phyloP scores from a whole-genome alignment of 495 filamentous ascomycete species.

The Diplogelasinospora grovesii region DNA sequence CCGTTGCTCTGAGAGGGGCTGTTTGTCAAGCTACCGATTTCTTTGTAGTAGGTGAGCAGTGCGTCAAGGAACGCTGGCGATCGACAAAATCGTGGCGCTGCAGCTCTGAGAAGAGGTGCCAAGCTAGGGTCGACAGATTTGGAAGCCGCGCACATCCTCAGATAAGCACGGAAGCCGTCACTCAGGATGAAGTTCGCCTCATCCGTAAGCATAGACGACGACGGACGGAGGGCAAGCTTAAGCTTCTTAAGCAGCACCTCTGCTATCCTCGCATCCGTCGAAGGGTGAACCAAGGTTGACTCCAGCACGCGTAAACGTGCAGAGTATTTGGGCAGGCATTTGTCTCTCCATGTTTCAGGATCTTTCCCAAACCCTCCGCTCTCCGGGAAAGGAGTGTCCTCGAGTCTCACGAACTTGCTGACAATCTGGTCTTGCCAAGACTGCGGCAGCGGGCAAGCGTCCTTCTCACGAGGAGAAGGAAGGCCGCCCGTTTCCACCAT shows the following conservation, averaged over 20 bases:
- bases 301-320: constrained; percentile 45
- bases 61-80: constrained; percentile 63
- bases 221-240: constrained; percentile 50
- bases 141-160: constrained; percentile 42
- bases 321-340: constrained; percentile 50
- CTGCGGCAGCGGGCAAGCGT: constrained; percentile 54
- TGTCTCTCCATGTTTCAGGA: constrained; percentile 47
- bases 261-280: constrained; percentile 47
- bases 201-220: constrained; percentile 45
- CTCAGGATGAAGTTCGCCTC: constrained; percentile 53
- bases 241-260: constrained; percentile 50
- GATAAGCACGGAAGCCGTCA: constrained; percentile 48
- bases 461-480: constrained; percentile 39
- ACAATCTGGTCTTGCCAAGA: constrained; percentile 65
- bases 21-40: constrained; percentile 33
- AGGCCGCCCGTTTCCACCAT: constrained; percentile 53
- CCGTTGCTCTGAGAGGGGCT: constrained; percentile 20
- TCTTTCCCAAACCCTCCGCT: constrained; percentile 45
- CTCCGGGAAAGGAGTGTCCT: constrained; percentile 50
- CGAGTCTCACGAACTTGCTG: constrained; percentile 52
- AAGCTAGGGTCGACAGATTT: constrained; percentile 47
- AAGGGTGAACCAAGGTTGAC: constrained; percentile 43
- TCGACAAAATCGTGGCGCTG: constrained; percentile 55
- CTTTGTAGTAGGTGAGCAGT: constrained; percentile 51
- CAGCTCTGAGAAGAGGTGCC: constrained; percentile 50